Conservation (phyloP, 2,329 filamentous ascomycete genomes). For the Mycosphaerelloides madeirae region DNA sequence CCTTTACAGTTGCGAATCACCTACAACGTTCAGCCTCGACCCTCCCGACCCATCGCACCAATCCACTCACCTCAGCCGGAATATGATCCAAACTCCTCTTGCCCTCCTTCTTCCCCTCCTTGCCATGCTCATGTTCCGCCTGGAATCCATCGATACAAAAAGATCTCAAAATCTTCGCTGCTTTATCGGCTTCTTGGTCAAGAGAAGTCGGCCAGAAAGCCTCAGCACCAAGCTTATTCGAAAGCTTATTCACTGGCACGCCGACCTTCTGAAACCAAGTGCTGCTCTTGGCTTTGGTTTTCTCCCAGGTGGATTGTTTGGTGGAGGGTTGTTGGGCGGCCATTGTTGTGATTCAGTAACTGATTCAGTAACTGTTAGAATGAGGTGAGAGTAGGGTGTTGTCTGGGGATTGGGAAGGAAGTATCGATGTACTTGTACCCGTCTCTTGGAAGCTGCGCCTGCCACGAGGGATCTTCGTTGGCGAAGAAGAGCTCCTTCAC, state of each 20-base stretch:
- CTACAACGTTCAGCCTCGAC: no score
- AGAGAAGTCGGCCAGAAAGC: constrained; percentile 78
- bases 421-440: no score
- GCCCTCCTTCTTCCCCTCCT: constrained; percentile 44
- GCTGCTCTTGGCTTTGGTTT: constrained; percentile 1
- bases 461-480: no score
- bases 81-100: constrained; percentile 70
- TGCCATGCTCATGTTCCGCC: constrained; percentile 41
- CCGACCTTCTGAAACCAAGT: constrained; percentile 60
- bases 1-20: constrained; percentile 85
- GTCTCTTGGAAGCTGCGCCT: no score
- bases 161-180: constrained; percentile 77
- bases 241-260: constrained; percentile 70
- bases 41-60: no score
- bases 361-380: no score
- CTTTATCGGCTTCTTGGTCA: constrained; percentile 82
- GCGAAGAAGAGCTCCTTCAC: no score
- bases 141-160: constrained; percentile 69
- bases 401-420: no score
- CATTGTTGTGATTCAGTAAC: no score
- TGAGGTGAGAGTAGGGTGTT: no score
- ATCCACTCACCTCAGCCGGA: constrained; percentile 61
- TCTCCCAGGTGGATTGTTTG: background rate
- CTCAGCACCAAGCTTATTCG: constrained; percentile 72
- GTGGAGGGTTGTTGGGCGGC: background rate